These are phyloP conservation scores for Chenopodium album DNA, from an alignment of 148 eudicot species.

Conservation along the genomic window DNA sequence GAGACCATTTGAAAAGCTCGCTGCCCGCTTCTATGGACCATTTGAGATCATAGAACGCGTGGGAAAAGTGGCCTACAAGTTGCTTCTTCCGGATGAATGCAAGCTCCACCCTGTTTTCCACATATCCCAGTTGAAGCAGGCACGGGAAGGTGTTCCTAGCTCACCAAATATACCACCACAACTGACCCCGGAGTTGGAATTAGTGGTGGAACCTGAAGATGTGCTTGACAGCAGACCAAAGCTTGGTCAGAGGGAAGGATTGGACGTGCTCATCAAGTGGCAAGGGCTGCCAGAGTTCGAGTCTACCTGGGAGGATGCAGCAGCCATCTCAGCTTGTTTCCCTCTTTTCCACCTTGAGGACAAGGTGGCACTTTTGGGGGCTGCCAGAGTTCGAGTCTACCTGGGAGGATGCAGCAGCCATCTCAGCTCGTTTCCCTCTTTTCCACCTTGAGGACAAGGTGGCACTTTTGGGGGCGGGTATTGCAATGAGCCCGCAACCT, in stretches of 20 bases:
- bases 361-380: not conserved
- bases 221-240: not conserved
- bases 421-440: not conserved
- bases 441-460: constrained; percentile 25
- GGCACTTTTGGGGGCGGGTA: not conserved
- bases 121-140: not conserved
- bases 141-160: not conserved
- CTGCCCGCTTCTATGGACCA: not conserved
- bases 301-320: not conserved
- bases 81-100: not conserved
- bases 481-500: not conserved
- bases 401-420: not conserved
- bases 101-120: not conserved
- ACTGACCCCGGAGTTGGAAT: not conserved
- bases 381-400: not conserved
- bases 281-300: not conserved
- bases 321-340: not conserved
- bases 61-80: not conserved
- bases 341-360: constrained; percentile 18
- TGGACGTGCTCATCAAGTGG: not conserved
- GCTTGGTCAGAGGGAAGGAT: not conserved
- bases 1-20: not conserved
- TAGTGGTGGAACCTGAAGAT: not conserved
- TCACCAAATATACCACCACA: not conserved
- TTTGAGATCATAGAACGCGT: not conserved